Base-by-base conservation (phyloP, 1,284 basidiomycete species). In the Ceratorhiza oryzae-sativae region DNA sequence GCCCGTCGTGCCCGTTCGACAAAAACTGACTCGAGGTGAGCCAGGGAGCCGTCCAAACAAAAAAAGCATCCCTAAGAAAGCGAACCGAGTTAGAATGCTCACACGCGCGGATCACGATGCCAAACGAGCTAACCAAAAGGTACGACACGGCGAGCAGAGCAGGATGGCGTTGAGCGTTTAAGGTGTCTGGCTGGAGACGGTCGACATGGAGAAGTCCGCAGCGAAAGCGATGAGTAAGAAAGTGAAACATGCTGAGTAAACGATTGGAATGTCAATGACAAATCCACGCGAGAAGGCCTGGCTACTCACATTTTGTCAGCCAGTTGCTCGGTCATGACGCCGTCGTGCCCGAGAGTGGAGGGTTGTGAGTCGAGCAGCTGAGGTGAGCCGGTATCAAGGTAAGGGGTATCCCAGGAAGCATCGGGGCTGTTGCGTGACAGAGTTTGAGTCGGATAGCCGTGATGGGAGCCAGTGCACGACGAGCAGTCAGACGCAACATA, bases 51-150 rank as follows among this genome's bases (percentile, higher is more conserved):
- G 51, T 68, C 63, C 41, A 27, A 34, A 49, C 51, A 68, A 41
- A 68, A 68, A 41, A 68, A 68, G 39, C 63, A 68, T 0, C 63
- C 63, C 63, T 68, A 42, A n/a, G n/a, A n/a, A n/a, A n/a, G n/a
- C n/a, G 5, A 53, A 42, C 25, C n/a, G 25, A 25, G 27, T 68
- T 32, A 49, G 49, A 39, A 27, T 13, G 56, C 6, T 5, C 55
- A 2, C 36, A 39, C 42, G n/a, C 42, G n/a, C 63, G 36, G 39
- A 42, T 42, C 25, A 30, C 9, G 9, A 25, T 45, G 49, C 20
- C 23, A 27, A n/a, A 23, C 20, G 0, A n/a, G 51, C 63, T 55
- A 13, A 68, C 63, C 63, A 68, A 30, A 3, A 68, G 53, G 23
- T 68, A 68, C 13, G 51, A 41, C 9, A 46, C 63, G 12, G 49